Evolutionary conservation across 2,329 filamentous ascomycete species (phyloP).

Genomic region (Phyllosticta citrichinensis): DNA sequence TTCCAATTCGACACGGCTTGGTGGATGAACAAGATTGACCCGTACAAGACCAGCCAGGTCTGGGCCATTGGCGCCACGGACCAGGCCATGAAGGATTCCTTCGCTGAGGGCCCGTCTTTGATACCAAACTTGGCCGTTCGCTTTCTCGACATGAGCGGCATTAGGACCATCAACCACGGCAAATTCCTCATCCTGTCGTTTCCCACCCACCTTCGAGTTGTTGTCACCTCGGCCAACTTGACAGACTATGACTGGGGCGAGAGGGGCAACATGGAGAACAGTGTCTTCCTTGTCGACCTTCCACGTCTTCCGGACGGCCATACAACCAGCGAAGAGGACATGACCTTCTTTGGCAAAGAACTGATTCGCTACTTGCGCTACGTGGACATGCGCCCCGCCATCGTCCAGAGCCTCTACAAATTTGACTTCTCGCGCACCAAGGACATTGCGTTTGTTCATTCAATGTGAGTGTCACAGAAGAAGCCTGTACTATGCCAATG

Average conservation of each 20-base stretch:
- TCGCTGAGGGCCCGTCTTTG: conserved; percentile 19
- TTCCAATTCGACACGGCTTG: conserved; percentile 80
- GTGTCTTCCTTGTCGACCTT: conserved; percentile 85
- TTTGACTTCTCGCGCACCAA: conserved; percentile 75
- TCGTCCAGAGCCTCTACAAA: conserved; percentile 57
- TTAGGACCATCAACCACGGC: conserved; percentile 75
- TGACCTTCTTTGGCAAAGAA: conserved; percentile 56
- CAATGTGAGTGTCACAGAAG: conserved; percentile 51
- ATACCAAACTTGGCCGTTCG: conserved; percentile 53
- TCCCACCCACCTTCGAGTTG: conserved; percentile 61
- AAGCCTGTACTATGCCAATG: neutral
- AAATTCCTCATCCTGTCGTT: conserved; percentile 90
- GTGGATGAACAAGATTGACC: conserved; percentile 63
- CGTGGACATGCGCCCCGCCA: conserved; percentile 52
- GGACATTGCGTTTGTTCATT: conserved; percentile 71
- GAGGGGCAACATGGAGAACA: conserved; percentile 74
- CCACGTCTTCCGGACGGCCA: conserved; percentile 43
- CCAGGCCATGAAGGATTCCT: conserved; percentile 19
- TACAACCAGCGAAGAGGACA: conserved; percentile 19
- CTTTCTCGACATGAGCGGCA: conserved; percentile 71
- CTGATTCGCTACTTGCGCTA: conserved; percentile 60
- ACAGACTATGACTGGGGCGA: conserved; percentile 81
- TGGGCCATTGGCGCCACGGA: conserved; percentile 53
- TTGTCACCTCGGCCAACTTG: conserved; percentile 79
- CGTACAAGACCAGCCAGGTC: conserved; percentile 39